Evolutionary conservation across 352 stramenopile genomes (phyloP), one percentile per base, ranked within the genome.

Genomic region (Peronospora tabacina): DNA sequence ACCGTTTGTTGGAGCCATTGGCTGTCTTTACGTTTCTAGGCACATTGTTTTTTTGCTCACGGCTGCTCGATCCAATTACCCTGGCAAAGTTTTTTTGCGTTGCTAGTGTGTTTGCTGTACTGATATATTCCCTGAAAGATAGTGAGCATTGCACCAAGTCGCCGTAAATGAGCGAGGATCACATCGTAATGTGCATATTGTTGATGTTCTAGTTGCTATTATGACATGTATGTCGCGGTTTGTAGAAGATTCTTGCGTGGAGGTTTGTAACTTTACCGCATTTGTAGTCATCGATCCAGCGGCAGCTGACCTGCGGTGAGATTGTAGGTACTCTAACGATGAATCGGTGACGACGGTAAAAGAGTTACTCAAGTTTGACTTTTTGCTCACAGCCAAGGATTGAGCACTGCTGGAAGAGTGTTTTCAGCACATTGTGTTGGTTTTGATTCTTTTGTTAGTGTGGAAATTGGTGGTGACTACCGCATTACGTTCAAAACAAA

Each of bases 151-250:
- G 7, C 82, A 93, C 35, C 45, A 83, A 36, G 17, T 83, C 15
- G 56, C 58, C 7, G 13, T 22, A 2, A 56, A 52, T 2, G 47
- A 84, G 17, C 56, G 57, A 4, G 10, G 71, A 7, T 42, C 71
- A 12, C 56, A 58, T 33, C 64, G 59, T 6, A 71, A 40, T 12
- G 76, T 97, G 30, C 83, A 98, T 52, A 94, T n/a, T n/a, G n/a
- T 98, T 55, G 91, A 97, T 61, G 89, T 97, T 3, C 70, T 85
- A 7, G 72, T 93, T 9, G 92, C 94, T n/a, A n/a, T n/a, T 7
- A 98, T 98, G 92, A 97, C 90, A 1, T 94, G 95, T 22, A 89
- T 98, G 12, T 93, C 79, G 29, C 75, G 82, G 34, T 94, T 94
- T 50, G 80, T 79, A n/a, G 75, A 94, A 59, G 76, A 87, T 85